A percentile compares a stretch with the other conserved stretches of the same genome.
phyloP scores from a whole-genome alignment of 192 early-diverging fungal species.

The Backusella sp. region DNA sequence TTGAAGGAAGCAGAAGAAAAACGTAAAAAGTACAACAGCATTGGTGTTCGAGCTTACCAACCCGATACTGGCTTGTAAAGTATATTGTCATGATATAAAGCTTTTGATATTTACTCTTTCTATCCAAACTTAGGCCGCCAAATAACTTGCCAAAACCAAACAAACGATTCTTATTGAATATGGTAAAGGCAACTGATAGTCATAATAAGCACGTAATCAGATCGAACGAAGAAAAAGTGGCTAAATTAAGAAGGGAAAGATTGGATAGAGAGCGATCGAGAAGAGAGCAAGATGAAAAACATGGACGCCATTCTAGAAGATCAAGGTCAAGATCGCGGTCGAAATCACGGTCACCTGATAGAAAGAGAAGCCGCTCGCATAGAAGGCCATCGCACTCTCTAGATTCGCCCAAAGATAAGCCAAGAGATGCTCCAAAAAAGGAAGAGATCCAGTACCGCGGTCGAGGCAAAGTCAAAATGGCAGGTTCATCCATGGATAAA shows the following conservation, averaged over 20 bases:
- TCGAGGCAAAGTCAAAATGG: slow-evolving; percentile 38
- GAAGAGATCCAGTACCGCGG: slow-evolving; percentile 22
- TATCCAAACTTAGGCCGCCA: slow-evolving; percentile 30
- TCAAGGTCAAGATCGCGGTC: not conserved
- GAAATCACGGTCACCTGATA: not conserved
- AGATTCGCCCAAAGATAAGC: not conserved
- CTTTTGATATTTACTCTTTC: not conserved
- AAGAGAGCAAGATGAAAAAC: slow-evolving; percentile 1
- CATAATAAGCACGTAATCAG: slow-evolving; percentile 55
- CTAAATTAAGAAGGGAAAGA: slow-evolving; percentile 18
- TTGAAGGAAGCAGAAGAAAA: slow-evolving; percentile 43
- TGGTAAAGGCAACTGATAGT: slow-evolving; percentile 52
- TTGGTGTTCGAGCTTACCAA: slow-evolving; percentile 42
- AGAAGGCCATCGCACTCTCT: not conserved
- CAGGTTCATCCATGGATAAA: slow-evolving; percentile 54
- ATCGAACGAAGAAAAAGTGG: slow-evolving; percentile 45
- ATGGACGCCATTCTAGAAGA: not conserved
- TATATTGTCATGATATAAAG: not conserved
- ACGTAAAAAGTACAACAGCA: slow-evolving; percentile 35
- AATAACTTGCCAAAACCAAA: slow-evolving; percentile 50
- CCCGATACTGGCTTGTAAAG: slow-evolving; percentile 26
- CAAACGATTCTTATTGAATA: slow-evolving; percentile 54
- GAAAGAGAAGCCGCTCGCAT: not conserved
- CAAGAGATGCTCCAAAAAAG: not conserved
- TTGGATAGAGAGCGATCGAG: slow-evolving; percentile 12